Conservation (phyloP, 129 eudicot species). For the Artemisia annua region DNA sequence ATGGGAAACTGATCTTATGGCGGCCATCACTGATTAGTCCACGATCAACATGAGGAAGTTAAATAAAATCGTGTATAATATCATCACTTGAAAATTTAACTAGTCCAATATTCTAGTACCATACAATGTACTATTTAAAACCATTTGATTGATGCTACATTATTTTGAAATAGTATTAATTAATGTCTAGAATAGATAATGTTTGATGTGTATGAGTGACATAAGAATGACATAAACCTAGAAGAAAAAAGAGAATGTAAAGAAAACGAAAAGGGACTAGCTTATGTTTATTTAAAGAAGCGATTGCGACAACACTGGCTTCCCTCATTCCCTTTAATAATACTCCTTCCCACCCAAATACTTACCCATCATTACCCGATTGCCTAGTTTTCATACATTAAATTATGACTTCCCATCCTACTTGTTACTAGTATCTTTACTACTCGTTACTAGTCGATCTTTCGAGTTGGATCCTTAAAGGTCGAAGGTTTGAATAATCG, state of each 20-base stretch:
- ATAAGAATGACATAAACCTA: conserved; percentile 26
- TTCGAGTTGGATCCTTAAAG: too few species aligned
- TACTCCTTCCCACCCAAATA: conserved; percentile 46
- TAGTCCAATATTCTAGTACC: too few species aligned
- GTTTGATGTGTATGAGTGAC: conserved; percentile 25
- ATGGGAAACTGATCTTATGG: too few species aligned
- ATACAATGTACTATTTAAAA: too few species aligned
- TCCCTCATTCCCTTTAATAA: conserved; percentile 39
- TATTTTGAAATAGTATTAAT: neutral
- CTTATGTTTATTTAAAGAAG: conserved; percentile 24
- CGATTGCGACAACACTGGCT: conserved; percentile 35
- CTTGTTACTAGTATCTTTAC: conserved; percentile 1
- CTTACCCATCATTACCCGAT: conserved; percentile 26
- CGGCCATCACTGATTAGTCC: too few species aligned
- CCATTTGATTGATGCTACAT: too few species aligned
- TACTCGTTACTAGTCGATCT: too few species aligned
- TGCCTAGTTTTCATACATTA: conserved; percentile 29
- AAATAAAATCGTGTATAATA: too few species aligned
- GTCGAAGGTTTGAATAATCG: too few species aligned
- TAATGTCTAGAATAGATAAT: neutral
- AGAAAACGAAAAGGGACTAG: conserved; percentile 27
- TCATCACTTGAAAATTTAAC: too few species aligned
- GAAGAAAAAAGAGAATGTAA: neutral
- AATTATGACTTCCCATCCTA: conserved; percentile 29
- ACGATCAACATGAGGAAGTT: too few species aligned